A percentile compares a stretch with the other conserved stretches of the same genome.
Conservation (phyloP, 1,284 basidiomycete genomes). For the Malassezia yamatoensis region DNA sequence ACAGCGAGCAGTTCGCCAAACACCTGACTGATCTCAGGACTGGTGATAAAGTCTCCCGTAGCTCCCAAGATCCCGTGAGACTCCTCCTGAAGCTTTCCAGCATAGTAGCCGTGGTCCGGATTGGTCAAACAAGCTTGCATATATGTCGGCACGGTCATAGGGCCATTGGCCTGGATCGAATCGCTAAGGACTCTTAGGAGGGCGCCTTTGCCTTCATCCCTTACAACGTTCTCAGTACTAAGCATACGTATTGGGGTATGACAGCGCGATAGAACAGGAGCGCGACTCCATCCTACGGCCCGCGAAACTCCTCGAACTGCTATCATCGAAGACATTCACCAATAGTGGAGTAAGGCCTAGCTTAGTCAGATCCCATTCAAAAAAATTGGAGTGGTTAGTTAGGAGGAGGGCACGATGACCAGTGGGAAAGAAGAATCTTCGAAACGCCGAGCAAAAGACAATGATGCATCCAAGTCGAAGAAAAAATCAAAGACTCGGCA, state of each 20-base stretch:
- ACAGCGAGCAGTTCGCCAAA: slow-evolving; percentile 66
- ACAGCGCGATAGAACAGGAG: background rate
- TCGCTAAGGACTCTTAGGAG: slow-evolving; percentile 8
- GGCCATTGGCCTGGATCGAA: slow-evolving; percentile 25
- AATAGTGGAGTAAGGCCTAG: background rate
- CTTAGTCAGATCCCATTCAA: slow-evolving; percentile 1
- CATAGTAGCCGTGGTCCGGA: slow-evolving; percentile 44
- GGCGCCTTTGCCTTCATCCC: background rate
- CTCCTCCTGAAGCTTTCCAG: slow-evolving; percentile 13
- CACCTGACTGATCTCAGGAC: slow-evolving; percentile 88
- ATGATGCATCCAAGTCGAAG: background rate
- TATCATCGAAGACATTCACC: background rate
- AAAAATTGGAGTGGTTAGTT: background rate
- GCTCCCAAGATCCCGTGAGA: slow-evolving; percentile 64
- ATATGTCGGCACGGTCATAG: slow-evolving; percentile 42
- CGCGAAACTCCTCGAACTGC: background rate
- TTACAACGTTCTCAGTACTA: background rate
- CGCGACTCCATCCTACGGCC: too few species aligned
- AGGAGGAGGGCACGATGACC: background rate
- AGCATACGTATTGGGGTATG: background rate
- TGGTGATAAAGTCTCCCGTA: slow-evolving; percentile 87
- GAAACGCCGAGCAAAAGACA: slow-evolving; percentile 8
- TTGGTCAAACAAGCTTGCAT: slow-evolving; percentile 45
- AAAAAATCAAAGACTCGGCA: slow-evolving; percentile 1
- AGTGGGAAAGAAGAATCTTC: background rate